Percentiles rank a stretch among this genome's conserved stretches.
phyloP scores from a whole-genome alignment of 106 monocot genomes.

The Ottelia alismoides region DNA sequence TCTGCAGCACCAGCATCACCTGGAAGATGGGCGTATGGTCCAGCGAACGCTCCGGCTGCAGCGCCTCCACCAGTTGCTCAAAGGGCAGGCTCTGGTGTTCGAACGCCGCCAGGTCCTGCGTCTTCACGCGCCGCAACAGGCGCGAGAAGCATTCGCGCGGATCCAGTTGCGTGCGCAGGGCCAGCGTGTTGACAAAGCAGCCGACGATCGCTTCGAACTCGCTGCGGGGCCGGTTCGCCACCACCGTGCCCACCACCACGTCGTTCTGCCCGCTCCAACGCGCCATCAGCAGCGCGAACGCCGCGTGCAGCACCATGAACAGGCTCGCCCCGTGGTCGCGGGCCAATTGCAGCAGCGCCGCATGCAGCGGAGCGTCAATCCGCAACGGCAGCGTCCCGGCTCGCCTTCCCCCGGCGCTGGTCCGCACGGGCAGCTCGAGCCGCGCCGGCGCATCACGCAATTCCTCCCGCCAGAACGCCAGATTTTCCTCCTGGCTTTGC shows the following conservation, averaged over 20 bases:
- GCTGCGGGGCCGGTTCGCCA: neutral
- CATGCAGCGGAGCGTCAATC: neutral
- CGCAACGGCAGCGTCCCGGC: neutral
- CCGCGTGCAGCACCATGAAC: neutral
- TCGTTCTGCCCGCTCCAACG: neutral
- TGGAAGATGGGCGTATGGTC: neutral
- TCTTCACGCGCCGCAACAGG: neutral
- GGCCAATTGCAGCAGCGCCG: neutral
- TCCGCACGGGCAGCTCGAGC: neutral
- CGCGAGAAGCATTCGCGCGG: neutral
- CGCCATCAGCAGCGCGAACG: neutral
- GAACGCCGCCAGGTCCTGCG: neutral
- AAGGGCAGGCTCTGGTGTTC: neutral
- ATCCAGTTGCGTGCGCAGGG: neutral
- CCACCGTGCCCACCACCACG: neutral
- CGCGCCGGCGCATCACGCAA: neutral
- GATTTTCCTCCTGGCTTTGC: neutral
- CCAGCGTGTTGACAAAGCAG: neutral
- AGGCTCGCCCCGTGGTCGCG: neutral
- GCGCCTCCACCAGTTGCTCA: neutral
- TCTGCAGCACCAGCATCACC: neutral
- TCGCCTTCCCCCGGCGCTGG: neutral
- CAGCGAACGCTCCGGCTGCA: neutral
- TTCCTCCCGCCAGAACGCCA: neutral
- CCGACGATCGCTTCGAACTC: neutral